Conservation (phyloP, 495 filamentous ascomycete species). For the Neurospora sp. region DNA sequence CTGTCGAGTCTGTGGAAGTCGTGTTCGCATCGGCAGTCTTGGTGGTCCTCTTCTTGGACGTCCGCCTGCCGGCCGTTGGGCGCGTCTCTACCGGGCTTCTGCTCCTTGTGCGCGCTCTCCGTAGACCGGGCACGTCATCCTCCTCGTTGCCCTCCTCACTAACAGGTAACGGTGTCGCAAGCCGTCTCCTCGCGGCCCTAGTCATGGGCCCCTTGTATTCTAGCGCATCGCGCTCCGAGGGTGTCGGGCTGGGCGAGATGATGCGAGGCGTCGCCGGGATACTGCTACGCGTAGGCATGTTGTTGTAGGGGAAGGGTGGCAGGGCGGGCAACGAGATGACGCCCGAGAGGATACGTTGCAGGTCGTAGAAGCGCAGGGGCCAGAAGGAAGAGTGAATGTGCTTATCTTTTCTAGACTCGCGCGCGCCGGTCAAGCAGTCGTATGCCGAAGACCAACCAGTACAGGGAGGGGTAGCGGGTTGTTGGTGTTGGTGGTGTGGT, state of each 20-base stretch:
- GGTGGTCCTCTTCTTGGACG: constrained; percentile 19
- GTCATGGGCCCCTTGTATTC: constrained; percentile 53
- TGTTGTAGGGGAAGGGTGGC: constrained; percentile 34
- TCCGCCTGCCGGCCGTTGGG: constrained; percentile 34
- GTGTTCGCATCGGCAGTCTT: constrained; percentile 5
- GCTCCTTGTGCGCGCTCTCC: constrained; percentile 37
- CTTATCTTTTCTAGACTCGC: constrained; percentile 39
- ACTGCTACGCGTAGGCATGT: constrained; percentile 14
- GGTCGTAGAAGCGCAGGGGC: constrained; percentile 32
- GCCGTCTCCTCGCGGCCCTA: constrained; percentile 45
- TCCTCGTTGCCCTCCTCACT: constrained; percentile 21
- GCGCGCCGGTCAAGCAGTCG: constrained; percentile 8
- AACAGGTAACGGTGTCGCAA: constrained; percentile 29
- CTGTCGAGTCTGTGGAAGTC: neutral
- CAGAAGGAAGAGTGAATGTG: constrained; percentile 33
- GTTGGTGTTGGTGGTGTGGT: constrained; percentile 1
- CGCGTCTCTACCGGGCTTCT: constrained; percentile 41
- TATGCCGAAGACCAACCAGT: neutral
- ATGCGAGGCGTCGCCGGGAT: constrained; percentile 56
- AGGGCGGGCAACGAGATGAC: constrained; percentile 35
- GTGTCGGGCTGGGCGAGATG: constrained; percentile 59
- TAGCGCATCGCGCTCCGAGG: constrained; percentile 42
- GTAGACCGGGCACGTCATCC: constrained; percentile 25
- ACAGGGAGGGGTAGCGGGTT: neutral
- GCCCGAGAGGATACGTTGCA: constrained; percentile 43